Evolutionary conservation across 23 red algal genomes (phyloP), one percentile per base, ranked within the genome.

Genomic region (Gracilaria domingensis): DNA sequence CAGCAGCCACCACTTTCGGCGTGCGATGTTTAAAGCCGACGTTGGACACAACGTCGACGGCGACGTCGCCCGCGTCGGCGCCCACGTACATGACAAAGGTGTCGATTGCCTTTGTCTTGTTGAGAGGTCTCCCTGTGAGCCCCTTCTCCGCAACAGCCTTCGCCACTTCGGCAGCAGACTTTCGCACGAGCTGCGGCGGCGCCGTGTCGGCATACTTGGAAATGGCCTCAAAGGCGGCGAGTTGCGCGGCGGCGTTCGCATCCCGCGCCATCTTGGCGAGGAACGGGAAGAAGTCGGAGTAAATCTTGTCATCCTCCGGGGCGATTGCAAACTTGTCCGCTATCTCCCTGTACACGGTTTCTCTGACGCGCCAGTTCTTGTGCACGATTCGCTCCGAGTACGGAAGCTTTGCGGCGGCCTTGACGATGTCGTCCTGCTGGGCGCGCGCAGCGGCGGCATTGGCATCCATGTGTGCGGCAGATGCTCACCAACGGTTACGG

Each of bases 171-270:
- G 70, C 61, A 18, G 97, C 97, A 21, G 79, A 85, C 37, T 85
- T 57, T 35, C 75, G 45, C 35, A 92, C 82, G 24, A 90, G 79
- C 34, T 73, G 58, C 35, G 80, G 83, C 26, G 89, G 87, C n/a
- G 89, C 94, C 33, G 75, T 77, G 44, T 95, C 87, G 16, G 84
- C 87, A 77, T 78, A 91, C 50, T 77, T 88, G 9, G 47, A 40
- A 2, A 85, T 30, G 11, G 93, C 84, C 29, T 93, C 88, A 77
- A 98, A 91, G 49, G 80, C 97, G 25, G 84, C 55, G n/a, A 96
- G 84, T 69, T 98, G 97, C 29, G 91, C 97, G 3, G 97, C 88
- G 20, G 97, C 97, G 66, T 98, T 98, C 13, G 97, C 73, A 80
- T 98, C 97, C 34, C 94, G 93, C 3, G 93, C 97, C 58, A 95